Evolutionary conservation across 768 basidiomycete genomes (phyloP), one percentile per base, ranked within the genome.

Genomic region (Pisolithus marmoratus): DNA sequence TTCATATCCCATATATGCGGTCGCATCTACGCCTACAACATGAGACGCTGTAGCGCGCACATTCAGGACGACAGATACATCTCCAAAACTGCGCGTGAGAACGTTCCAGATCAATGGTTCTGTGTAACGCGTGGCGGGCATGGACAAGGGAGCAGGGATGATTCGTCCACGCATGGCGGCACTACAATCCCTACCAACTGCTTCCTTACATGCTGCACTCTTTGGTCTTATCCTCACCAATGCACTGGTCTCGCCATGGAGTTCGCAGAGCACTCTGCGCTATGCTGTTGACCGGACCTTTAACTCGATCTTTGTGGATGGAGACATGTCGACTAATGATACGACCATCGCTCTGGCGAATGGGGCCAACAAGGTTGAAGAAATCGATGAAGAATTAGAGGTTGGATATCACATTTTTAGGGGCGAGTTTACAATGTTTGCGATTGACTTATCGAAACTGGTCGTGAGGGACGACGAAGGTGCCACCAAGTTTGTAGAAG

Each of bases 61-160:
- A 8, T 97, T 98, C 76, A 97, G 97, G 95, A 99, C 96, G 22
- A 98, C 96, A 3, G 96, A 98, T 68, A 97, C 94, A 17, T 99
- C 98, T 71, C 95, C 94, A 2, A 99, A 98, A 67, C 78, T 98
- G 23, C 87, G 94, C 7, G 83, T 91, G 1, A 79, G 85, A 14
- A 71, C 76, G 1, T 94, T 96, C 72, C 74, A 69, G 15, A 80
- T 96, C 48, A 74, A 74, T 1, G 87, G 82, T n/a, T 72, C 73
- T 24, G 80, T 84, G 55, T 90, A 87, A 57, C 78, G 84, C 17
- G 79, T 99, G 67, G 94, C 91, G 2, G 95, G 95, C 8, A 95
- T 98, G 76, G 94, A 97, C 73, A 99, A 99, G 71, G 95, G 95
- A 29, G 96, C 95, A 4, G 95, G 95, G 5, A 99, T 99, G 95